A percentile compares a stretch with the other conserved stretches of the same genome.
phyloP scores from a whole-genome alignment of 139 green algal species.

The Coelastrella sp. region DNA sequence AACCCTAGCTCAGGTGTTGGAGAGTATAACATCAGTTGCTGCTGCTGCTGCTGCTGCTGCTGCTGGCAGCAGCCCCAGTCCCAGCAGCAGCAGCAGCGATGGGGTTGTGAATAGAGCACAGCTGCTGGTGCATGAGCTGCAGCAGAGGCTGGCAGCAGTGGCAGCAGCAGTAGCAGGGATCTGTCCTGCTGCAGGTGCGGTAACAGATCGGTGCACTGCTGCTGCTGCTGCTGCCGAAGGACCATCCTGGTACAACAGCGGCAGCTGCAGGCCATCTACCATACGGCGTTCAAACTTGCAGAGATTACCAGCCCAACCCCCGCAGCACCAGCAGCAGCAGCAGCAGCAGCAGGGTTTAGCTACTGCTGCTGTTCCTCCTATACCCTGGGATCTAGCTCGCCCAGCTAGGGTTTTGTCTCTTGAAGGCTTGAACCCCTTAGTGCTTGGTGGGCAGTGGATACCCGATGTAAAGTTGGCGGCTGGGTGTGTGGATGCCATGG shows the following conservation, averaged over 20 bases:
- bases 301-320: not conserved
- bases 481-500: slow-evolving; percentile 11
- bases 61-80: not conserved
- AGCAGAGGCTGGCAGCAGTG: not conserved
- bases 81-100: not conserved
- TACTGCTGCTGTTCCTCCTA: not conserved
- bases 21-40: slow-evolving; percentile 20
- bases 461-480: slow-evolving; percentile 35
- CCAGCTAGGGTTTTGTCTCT: slow-evolving; percentile 37
- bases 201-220: not conserved
- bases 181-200: slow-evolving; percentile 1
- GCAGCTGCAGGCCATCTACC: not conserved
- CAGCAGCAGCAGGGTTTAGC: slow-evolving; percentile 10
- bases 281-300: not conserved
- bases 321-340: slow-evolving; percentile 38
- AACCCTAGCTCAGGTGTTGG: slow-evolving; percentile 21
- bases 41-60: slow-evolving; percentile 35
- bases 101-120: not conserved
- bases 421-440: slow-evolving; percentile 37
- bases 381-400: not conserved
- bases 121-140: not conserved
- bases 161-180: not conserved
- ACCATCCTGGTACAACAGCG: not conserved
- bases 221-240: not conserved
- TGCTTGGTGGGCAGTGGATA: slow-evolving; percentile 43